Base-by-base conservation (phyloP, 2,329 filamentous ascomycete species). In the Aspergillus sp. region DNA sequence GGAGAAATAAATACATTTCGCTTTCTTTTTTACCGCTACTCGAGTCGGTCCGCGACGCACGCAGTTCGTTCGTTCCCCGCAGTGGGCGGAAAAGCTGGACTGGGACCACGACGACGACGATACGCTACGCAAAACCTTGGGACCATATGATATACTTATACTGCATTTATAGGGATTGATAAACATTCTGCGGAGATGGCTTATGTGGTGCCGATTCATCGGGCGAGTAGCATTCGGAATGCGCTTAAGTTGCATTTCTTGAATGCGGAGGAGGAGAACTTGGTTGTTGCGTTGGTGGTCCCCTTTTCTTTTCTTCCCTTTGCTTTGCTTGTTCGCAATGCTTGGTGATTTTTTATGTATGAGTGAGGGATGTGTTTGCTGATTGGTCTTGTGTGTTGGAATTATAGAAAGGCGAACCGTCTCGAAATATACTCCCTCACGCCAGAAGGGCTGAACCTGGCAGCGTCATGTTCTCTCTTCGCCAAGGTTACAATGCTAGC, bases 161-260 rank as follows among this genome's bases (percentile, higher is more conserved):
- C 32, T 32, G 7, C 8, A 15, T 36, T 10, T 10, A 10, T 21
- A 44, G 19, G 17, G 7, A 42, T 19, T 44, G 41, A 10, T 5
- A 11, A 23, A 11, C 23, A 36, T 36, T 36, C 32, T 36, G 32
- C 10, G 57, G 70, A 54, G 61, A 99, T 99, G 95, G 90, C 95
- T 55, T 99, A 98, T 76, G 82, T 99, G 71, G 92, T 92, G 63
- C 93, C 95, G 41, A 95, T 99, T 59, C 95, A 99, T 77, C 86
- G 88, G 69, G 90, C 95, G 23, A 97, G 91, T 75, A 96, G 92
- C 80, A 88, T 97, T 65, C 88, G 93, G 58, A 90, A 96, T 84
- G 94, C 93, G 13, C 77, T 98, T 66, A 91, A 89, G 72, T 84
- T 94, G 62, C 88, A 87, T 68, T 88, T 98, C 69, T 81, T 96